Conservation (phyloP, 768 basidiomycete species). For the Ramaria rubella region DNA sequence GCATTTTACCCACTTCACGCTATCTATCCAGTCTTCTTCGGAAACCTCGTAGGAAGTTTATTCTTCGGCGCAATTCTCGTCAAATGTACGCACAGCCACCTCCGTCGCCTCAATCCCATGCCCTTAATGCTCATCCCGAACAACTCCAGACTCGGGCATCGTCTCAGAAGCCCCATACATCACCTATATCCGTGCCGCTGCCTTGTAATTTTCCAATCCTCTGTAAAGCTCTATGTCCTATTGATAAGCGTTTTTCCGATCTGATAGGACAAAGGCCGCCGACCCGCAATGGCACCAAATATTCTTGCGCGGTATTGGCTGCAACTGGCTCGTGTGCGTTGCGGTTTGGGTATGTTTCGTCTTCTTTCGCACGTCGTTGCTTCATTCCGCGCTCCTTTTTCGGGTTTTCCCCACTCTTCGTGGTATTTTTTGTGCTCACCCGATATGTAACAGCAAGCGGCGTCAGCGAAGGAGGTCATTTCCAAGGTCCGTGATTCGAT, state of each 20-base stretch:
- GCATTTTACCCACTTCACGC: not conserved
- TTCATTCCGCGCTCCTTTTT: not conserved
- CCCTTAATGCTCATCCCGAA: slow-evolving; percentile 1
- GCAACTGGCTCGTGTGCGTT: slow-evolving; percentile 70
- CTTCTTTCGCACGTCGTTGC: no score
- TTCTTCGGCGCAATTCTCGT: slow-evolving; percentile 65
- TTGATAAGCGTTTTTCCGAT: not conserved
- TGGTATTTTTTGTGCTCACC: not conserved
- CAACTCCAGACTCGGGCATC: slow-evolving; percentile 47
- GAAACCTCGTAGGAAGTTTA: slow-evolving; percentile 61
- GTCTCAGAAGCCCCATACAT: slow-evolving; percentile 53
- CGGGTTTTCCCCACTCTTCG: no score
- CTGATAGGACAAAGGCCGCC: slow-evolving; percentile 52
- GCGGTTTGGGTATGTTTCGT: slow-evolving; percentile 73
- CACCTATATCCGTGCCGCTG: slow-evolving; percentile 45
- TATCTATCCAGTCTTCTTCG: slow-evolving; percentile 49
- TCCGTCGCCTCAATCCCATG: not conserved
- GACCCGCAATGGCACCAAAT: slow-evolving; percentile 68
- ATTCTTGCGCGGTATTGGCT: slow-evolving; percentile 65
- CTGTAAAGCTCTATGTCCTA: not conserved
- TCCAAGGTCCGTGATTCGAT: slow-evolving; percentile 44
- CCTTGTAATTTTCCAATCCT: slow-evolving; percentile 38
- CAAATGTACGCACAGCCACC: slow-evolving; percentile 41
- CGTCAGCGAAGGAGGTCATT: slow-evolving; percentile 57
- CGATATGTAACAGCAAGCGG: slow-evolving; percentile 47